Base-by-base conservation (phyloP, 768 basidiomycete genomes). In the Solioccasus polychromus region DNA sequence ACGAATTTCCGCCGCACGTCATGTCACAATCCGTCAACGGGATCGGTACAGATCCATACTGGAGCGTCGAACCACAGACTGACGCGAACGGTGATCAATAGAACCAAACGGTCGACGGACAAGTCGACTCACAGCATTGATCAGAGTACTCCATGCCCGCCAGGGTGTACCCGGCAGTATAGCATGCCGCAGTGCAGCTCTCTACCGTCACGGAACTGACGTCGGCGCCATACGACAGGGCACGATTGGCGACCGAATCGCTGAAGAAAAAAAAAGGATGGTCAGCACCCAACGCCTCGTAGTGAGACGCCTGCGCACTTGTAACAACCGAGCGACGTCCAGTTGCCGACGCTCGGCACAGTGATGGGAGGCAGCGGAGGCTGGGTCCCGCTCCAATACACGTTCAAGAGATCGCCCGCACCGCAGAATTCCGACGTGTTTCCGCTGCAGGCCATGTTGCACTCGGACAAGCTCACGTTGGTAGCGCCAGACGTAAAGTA, bases 271-370 rank as follows among this genome's bases (percentile, higher is more conserved):
- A 32, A 32, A 32, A 12, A 32, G 8, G 11, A n/a, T 22, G 8
- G 45, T 32, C 43, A 44, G 22, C 11, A 35, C 30, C 23, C 2
- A n/a, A 26, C 3, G 8, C 8, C 26, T n/a, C 8, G 5, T 3
- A 22, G 20, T 56, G 6, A 12, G 20, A 24, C 17, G 5, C 7
- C 3, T n/a, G 8, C 72, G 48, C 55, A 84, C 86, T 69, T 82
- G 68, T 77, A 88, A 60, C 88, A 90, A n/a, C 88, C 88, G 24
- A 88, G 73, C 0, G 79, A 82, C 6, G 67, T 59, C 86, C 87
- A 89, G 23, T 75, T 68, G 4, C 83, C 85, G 24, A 83, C 74
- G 38, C 61, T 76, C 4, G 74, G 68, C 0, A 76, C 72, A 19
- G 76, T 78, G 15, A 67, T 51, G 0, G 87, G 85, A 12, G 75